Evolutionary conservation across 169 alveolate species (phyloP).

Genomic region (Eimeria mitis): DNA sequence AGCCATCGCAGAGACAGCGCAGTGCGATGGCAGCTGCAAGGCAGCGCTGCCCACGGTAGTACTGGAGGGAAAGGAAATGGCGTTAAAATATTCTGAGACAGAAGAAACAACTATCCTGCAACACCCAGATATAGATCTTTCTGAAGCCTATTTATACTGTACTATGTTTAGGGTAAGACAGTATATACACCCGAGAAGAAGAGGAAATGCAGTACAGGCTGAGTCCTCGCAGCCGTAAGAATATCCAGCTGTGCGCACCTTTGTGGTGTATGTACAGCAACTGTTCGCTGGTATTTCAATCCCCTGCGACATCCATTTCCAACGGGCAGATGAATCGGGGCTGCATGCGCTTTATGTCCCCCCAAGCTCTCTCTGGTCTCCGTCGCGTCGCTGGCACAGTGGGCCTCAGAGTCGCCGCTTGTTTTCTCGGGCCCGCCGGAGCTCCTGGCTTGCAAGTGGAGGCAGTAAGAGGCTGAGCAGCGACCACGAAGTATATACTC

Average conservation of each 20-base stretch:
- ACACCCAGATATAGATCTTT: conserved; percentile 31
- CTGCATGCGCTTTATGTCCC: conserved; percentile 60
- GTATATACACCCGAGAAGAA: background rate
- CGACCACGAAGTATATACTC: background rate
- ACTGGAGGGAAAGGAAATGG: conserved; percentile 18
- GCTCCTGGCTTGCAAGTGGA: background rate
- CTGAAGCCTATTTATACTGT: conserved; percentile 24
- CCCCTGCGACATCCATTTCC: conserved; percentile 49
- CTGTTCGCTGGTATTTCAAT: conserved; percentile 27
- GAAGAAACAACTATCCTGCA: conserved; percentile 6
- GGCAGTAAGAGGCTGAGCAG: background rate
- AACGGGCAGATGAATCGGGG: conserved; percentile 50
- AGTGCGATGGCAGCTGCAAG: conserved; percentile 71
- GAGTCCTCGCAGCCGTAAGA: background rate
- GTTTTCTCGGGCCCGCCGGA: conserved; percentile 38
- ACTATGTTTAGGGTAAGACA: conserved; percentile 46
- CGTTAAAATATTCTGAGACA: conserved; percentile 2
- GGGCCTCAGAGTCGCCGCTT: background rate
- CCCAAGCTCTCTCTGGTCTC: conserved; percentile 48
- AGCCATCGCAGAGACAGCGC: conserved; percentile 52
- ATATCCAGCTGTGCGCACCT: background rate
- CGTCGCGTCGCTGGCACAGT: background rate
- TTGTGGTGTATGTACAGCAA: background rate
- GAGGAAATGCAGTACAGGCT: background rate
- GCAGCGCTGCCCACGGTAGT: conserved; percentile 35